Evolutionary conservation across 106 monocot species (phyloP).

Genomic region (Allium fistulosum): DNA sequence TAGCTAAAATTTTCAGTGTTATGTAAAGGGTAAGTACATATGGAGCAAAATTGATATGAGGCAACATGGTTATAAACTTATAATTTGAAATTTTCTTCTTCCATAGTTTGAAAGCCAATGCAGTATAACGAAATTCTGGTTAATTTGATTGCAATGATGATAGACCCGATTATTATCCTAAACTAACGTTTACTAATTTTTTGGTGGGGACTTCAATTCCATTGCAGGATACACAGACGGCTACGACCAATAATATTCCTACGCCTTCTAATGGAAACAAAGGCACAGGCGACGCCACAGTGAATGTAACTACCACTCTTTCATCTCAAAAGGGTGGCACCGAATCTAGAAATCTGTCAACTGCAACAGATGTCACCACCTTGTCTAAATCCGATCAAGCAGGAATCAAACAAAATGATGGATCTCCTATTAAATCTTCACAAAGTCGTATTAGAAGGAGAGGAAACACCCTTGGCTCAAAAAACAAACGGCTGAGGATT

Average conservation of each 20-base stretch:
- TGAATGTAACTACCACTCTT: constrained; percentile 14
- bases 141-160: no score
- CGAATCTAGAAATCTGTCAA: constrained; percentile 32
- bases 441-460: constrained; percentile 41
- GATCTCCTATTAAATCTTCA: constrained; percentile 25
- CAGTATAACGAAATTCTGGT: no score
- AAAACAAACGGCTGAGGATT: constrained; percentile 76
- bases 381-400: constrained; percentile 37
- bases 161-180: no score
- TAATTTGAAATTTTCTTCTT: no score
- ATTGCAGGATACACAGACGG: constrained; percentile 47
- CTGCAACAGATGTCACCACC: constrained; percentile 27
- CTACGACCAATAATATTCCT: constrained; percentile 46
- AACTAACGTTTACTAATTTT: no score
- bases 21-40: neutral
- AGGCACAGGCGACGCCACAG: constrained; percentile 22
- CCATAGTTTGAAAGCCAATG: no score
- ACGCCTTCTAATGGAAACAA: constrained; percentile 24
- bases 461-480: constrained; percentile 45
- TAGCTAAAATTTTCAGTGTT: no score
- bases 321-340: constrained; percentile 28
- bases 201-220: neutral
- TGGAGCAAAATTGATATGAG: neutral
- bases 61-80: no score
- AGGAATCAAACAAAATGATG: constrained; percentile 55